Conservation (phyloP, 495 filamentous ascomycete species). For the Lophiotrema nucula region DNA sequence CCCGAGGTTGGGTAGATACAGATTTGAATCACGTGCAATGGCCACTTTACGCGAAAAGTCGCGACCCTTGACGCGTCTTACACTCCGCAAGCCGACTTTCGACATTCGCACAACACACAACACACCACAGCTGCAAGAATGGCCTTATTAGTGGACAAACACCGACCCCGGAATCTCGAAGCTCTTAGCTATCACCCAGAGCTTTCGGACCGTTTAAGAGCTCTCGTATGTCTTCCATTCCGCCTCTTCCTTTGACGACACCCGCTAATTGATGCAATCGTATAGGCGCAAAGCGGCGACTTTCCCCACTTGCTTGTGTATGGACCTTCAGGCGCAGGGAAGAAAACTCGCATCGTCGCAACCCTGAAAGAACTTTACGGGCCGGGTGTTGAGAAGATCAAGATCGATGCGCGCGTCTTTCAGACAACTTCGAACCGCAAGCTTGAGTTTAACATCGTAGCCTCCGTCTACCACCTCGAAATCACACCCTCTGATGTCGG, state of each 20-base stretch:
- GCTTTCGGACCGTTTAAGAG: constrained; percentile 80
- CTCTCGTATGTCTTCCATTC: constrained; percentile 62
- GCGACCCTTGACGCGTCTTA: constrained; percentile 1
- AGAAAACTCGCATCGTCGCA: constrained; percentile 94
- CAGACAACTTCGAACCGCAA: constrained; percentile 94
- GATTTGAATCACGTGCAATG: no score
- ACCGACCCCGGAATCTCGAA: constrained; percentile 86
- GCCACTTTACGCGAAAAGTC: constrained; percentile 27
- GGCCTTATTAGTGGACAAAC: constrained; percentile 90
- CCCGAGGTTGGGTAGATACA: no score
- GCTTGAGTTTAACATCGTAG: constrained; percentile 97
- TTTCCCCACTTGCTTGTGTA: constrained; percentile 97
- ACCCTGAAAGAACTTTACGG: constrained; percentile 91
- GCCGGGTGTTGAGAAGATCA: constrained; percentile 92
- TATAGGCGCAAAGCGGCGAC: constrained; percentile 90
- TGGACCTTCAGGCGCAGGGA: constrained; percentile 92
- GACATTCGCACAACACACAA: not conserved
- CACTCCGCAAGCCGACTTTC: constrained; percentile 1
- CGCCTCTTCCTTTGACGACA: no score
- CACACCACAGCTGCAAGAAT: constrained; percentile 45
- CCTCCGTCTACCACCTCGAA: constrained; percentile 93
- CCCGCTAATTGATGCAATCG: no score
- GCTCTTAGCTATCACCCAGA: constrained; percentile 83
- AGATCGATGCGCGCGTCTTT: constrained; percentile 93
- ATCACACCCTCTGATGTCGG: constrained; percentile 98